Base-by-base conservation (phyloP, 1,284 basidiomycete species). In the Papiliotrema fonsecae region DNA sequence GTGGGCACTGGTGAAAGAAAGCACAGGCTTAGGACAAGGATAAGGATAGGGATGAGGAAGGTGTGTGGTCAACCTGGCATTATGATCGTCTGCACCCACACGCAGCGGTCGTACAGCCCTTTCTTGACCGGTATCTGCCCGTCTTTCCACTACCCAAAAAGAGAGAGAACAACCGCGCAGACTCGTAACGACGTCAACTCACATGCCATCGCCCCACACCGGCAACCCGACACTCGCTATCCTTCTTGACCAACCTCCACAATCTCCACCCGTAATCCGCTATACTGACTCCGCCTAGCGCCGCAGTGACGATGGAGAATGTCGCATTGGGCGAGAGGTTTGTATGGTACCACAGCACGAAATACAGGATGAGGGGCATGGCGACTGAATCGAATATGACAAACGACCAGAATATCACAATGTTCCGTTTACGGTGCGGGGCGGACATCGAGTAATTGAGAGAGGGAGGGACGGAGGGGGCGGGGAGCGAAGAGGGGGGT, bases 291-390 rank as follows among this genome's bases (percentile, higher is more conserved):
- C 42, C 42, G 21, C 49, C 49, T 11, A 50, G 9, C 6, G 42
- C 49, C 5, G 49, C 49, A 4, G 43, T 50, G 22, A 45, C 37
- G 19, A 50, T 40, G 3, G 26, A 37, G 35, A 50, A 45, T 19
- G 45, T 36, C 19, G 42, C 30, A 21, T 50, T 50, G 21, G 42
- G 37, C 22, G 34, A 39, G 10, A 50, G 36, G 13, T 16, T 19
- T 3, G 49, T 50, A 14, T 41, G 27, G 28, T 45, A 45, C 43
- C 36, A 45, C 14, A 50, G 24, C 4, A 14, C 49, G 36, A 50
- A 50, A 28, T 50, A 50, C 9, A 50, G 28, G 6, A 24, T 21
- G 32, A 50, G 38, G 27, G 49, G 49, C 49, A 50, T 45, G 21
- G 31, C 36, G 6, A 45, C 43, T 21, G 49, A 50, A 24, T 50